phyloP scores from a whole-genome alignment of 148 eudicot genomes.

The Nepenthes mirabilis region DNA sequence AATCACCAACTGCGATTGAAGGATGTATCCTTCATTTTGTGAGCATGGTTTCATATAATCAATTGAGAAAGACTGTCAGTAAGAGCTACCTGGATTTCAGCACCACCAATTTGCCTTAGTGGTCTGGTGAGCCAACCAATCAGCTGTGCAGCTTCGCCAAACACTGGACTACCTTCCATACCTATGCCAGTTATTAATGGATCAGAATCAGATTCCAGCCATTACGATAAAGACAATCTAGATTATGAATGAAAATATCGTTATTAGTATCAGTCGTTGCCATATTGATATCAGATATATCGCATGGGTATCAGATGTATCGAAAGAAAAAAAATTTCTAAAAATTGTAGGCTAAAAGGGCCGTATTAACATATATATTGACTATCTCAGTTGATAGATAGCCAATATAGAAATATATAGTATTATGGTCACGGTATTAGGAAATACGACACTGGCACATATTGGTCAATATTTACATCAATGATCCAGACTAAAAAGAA shows the following conservation, averaged over 20 bases:
- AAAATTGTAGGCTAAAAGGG: no score
- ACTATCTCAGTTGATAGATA: no score
- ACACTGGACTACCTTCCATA: constrained; percentile 92
- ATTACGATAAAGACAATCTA: not conserved
- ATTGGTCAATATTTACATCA: no score
- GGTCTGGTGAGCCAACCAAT: constrained; percentile 75
- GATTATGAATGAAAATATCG: not conserved
- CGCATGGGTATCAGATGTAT: no score
- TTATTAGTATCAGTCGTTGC: no score
- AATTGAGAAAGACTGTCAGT: not conserved
- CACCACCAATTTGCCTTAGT: constrained; percentile 70
- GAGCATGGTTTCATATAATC: not conserved
- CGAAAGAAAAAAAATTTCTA: no score
- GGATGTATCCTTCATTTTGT: constrained; percentile 4
- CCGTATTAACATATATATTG: no score
- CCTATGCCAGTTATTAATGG: constrained; percentile 30
- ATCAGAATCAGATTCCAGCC: constrained; percentile 6
- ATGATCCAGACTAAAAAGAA: not conserved
- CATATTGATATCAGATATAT: no score
- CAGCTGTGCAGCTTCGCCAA: constrained; percentile 50
- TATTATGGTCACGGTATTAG: no score
- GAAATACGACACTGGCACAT: no score
- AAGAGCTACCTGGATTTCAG: constrained; percentile 76
- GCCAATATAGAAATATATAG: no score
- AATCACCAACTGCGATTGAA: constrained; percentile 61